Base-by-base conservation (phyloP, 139 green algal species). In the Chlorella vulgaris region DNA sequence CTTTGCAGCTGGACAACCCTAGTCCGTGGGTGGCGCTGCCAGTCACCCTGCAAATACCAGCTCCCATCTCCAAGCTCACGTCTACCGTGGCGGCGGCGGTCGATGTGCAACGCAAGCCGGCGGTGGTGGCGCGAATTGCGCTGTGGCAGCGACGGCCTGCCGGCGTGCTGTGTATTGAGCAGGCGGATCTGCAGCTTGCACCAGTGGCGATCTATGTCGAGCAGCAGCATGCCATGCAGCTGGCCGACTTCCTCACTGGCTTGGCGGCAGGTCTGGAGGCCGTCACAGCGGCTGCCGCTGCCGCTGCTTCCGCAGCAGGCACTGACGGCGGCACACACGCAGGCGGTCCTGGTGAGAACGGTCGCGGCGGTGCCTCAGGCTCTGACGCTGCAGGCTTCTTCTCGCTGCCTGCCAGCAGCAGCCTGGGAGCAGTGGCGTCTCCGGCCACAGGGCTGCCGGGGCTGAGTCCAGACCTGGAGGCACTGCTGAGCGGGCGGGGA, bases 1-100 rank as follows among this genome's bases (percentile, higher is more conserved):
- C n/a, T n/a, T n/a, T 80, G 62, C 88, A 92, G 82, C 62, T 90
- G n/a, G 92, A 96, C 86, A 95, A 96, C 83, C 90, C 88, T 33
- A 73, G 90, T 62, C 86, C 81, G 5, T 84, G 73, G 28, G 90
- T 88, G 2, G 69, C 77, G 4, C 90, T 89, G 62, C 90, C 90
- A 0, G 83, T 94, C 28, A 70, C 89, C 39, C 47, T 94, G n/a
- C 43, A 85, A 47, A 38, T 78, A 0, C 79, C 83, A 0, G 67
- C 83, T 31, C 65, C 83, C 33, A 65, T 61, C 18, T 63, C 39
- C 61, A 26, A 39, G 6, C 73, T 89, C 21, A 66, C 69, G 26
- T 47, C 65, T 43, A 67, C 67, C 10, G 63, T 84, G 31, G 51
- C 70, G 26, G 82, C 67, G 22, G 78, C 62, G 28, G 24, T 77